Base-by-base conservation (phyloP, 805 yeast genomes). In the Monosporozyma solicola region DNA sequence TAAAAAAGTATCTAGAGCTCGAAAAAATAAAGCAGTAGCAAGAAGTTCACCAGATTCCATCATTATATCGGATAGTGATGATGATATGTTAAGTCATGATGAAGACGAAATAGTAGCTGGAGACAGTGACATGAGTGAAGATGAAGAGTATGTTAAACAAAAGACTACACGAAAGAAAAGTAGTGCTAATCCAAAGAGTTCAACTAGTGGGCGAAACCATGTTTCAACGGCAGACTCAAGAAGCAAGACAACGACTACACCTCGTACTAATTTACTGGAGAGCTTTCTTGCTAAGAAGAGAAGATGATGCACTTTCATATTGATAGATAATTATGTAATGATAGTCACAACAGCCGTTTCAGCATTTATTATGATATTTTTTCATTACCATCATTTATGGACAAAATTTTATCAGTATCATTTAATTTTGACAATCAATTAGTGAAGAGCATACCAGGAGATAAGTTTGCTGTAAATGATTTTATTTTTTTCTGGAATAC, bases 211-310 rank as follows among this genome's bases (percentile, higher is more conserved):
- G 15, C 52, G 39, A 35, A 35, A 3, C 1, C 35, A 11, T 9
- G 35, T 13, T 7, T 32, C 52, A 29, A 3, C 59, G 9, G 57
- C 49, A 33, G 41, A 50, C 9, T 27, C 49, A 3, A 8, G 41
- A 15, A 32, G 15, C 10, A 29, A 24, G n/a, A 52, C 61, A 5
- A 53, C 62, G 5, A 54, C 54, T 25, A 66, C 69, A 5, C 71
- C 71, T 11, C 66, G 65, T 52, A 65, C 69, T 2, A 67, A 67
- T 51, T 57, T 65, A 16, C 52, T 67, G 27, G 55, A 62, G 31
- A 58, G 61, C 41, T 54, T 67, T 29, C 53, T 67, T 20, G 66
- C 68, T 7, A 59, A 62, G 16, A 66, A 62, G 41, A 55, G 64
- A 45, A 59, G 56, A 49, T 64, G 53, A 52, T 9, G 32, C 1